phyloP scores from a whole-genome alignment of 148 eudicot species.

The Diospyros lotus region DNA sequence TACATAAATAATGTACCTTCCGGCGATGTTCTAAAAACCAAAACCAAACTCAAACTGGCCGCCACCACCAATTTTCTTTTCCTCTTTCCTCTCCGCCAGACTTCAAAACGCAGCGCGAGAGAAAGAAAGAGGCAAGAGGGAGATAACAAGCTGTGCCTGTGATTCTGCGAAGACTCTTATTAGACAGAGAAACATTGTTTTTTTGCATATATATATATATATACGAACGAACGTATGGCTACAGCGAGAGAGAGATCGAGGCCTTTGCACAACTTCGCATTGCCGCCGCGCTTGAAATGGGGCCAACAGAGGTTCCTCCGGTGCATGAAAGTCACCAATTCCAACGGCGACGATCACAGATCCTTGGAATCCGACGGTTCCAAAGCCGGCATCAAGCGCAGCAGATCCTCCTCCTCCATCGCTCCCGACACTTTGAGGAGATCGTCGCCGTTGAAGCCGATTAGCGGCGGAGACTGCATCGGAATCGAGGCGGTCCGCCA shows the following conservation, averaged over 20 bases:
- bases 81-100: not conserved
- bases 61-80: not conserved
- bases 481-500: constrained; percentile 17
- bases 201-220: not conserved
- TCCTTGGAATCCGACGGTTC: constrained; percentile 6
- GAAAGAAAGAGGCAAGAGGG: too few species aligned
- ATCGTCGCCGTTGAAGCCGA: not conserved
- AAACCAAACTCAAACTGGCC: too few species aligned
- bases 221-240: not conserved
- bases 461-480: not conserved
- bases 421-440: not conserved
- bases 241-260: constrained; percentile 10
- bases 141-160: not conserved
- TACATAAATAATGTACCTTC: not conserved
- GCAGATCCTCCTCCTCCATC: not conserved
- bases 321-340: constrained; percentile 14
- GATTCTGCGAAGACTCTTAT: not conserved
- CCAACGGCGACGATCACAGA: constrained; percentile 5
- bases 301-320: constrained; percentile 23
- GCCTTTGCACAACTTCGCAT: constrained; percentile 24
- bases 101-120: not conserved
- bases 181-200: not conserved
- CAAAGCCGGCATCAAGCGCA: not conserved
- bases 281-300: constrained; percentile 26
- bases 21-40: not conserved